Conservation (phyloP, 2,329 filamentous ascomycete genomes). For the Aspergillus sp. region DNA sequence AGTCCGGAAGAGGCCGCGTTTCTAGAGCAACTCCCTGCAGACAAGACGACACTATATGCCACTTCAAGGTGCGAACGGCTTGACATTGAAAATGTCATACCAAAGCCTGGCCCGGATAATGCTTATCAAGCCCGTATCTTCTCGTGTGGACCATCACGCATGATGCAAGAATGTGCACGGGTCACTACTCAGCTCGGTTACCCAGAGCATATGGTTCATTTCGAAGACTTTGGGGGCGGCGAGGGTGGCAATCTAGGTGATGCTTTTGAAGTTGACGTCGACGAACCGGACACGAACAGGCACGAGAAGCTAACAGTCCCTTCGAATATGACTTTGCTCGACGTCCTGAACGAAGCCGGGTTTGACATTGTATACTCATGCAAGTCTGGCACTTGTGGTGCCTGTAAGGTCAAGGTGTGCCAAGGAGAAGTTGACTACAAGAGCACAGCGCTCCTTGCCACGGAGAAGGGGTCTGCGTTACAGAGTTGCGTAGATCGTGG, state of each 20-base stretch:
- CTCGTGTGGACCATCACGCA: neutral
- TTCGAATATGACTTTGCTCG: neutral
- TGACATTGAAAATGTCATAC: neutral
- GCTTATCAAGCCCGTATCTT: neutral
- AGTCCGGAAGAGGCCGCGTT: neutral
- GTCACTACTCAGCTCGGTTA: neutral
- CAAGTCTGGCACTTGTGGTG: neutral
- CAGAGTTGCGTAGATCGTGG: neutral
- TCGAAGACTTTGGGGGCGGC: neutral
- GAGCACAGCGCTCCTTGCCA: neutral
- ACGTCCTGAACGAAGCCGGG: neutral
- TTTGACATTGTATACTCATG: neutral
- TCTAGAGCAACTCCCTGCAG: neutral
- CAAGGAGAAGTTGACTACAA: neutral
- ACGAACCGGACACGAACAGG: neutral
- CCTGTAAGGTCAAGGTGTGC: neutral
- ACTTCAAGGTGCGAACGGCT: neutral
- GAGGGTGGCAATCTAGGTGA: neutral
- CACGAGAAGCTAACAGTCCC: neutral
- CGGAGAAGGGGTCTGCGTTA: neutral
- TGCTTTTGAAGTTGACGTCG: neutral
- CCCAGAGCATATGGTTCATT: neutral
- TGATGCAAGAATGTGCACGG: neutral
- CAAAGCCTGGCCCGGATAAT: neutral
- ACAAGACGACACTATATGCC: neutral